Evolutionary conservation across 2,329 filamentous ascomycete species (phyloP), one percentile per base, ranked within the genome.

Genomic region (Sporothrix protearum): DNA sequence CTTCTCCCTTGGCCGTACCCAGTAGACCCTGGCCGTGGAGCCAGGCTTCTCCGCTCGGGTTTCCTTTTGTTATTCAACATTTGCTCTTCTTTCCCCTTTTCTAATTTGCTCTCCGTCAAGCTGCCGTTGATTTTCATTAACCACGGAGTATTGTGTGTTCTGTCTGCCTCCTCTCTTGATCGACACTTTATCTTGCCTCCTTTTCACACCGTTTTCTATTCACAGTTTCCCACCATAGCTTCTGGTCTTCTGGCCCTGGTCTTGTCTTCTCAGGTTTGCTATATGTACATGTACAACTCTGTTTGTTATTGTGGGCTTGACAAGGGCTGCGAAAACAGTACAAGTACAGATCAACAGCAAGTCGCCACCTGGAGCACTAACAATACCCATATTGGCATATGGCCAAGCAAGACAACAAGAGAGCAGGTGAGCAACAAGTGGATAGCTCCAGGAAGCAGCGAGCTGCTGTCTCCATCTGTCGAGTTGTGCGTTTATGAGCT

Each of bases 91-190:
- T 61, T 22, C 19, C 8, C 33, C 33, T 22, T 39, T 25, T 22
- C 25, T n/a, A n/a, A 25, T 33, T 25, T 36, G 57, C 30, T 39
- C 10, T 36, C n/a, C 30, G 19, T 53, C 6, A 25, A 7, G 6
- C 30, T 57, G 28, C 28, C 53, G 55, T 28, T 14, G 28, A 25
- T 36, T 61, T 33, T 16, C 57, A n/a, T 30, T 61, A 19, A 49
- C 19, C 2, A n/a, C 55, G n/a, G 14, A 36, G 33, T 36, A 36
- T 36, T 36, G 3, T 8, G 3, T 36, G 33, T 36, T 6, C 28
- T 33, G 53, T 57, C 59, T 25, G 22, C 45, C 59, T 33, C 63
- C 42, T 49, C 63, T n/a, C n/a, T n/a, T 16, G 63, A 66, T 49
- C 42, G 63, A 66, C 63, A 66, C 42, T 22, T 8, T 4, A 1